Base-by-base conservation (phyloP, 371 early-diverging fungal genomes). In the Vairimorpha ceranae region DNA sequence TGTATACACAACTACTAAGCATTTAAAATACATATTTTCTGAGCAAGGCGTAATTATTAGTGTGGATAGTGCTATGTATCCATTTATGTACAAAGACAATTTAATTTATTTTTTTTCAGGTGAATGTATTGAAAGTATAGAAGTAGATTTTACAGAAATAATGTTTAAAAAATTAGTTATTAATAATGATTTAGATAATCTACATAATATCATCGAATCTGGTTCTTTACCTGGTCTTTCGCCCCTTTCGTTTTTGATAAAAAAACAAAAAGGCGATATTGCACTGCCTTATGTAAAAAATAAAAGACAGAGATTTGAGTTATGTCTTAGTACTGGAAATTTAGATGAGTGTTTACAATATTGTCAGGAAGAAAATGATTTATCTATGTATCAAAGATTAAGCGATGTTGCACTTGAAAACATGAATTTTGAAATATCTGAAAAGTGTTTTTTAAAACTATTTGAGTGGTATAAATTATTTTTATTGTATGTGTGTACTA, bases 231-330 rank as follows among this genome's bases (percentile, higher is more conserved):
- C 95, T 8, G 99, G 99, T 3, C 93, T 95, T 81, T 88, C 92
- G 23, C 93, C 96, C 82, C 92, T 98, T 81, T 91, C 93, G 0
- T 96, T 93, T 84, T 85, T 98, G 74, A 94, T 93, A 81, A 91
- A 92, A 87, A 94, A 95, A 83, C 93, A 94, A 0, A 93, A 93
- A 79, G 93, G 95, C 0, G 93, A 92, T 84, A 87, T 96, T 79
- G 97, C 97, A 2, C 85, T 96, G 35, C 93, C 94, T 80, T 95
- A 94, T 87, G 93, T 98, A 36, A 89, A 92, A 74, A 96, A 96
- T 75, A 87, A 87, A 72, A 88, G 88, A 65, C 91, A 94, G 2
- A 89, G 93, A 6, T 94, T 95, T 80, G 95, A 94, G 77, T 87
- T 96, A n/a, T 77, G 65, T 23, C 36, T 83, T 12, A 74, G 63